A percentile compares a stretch with the other conserved stretches of the same genome.
phyloP scores from a whole-genome alignment of 345 rosid genomes.

The Passiflora organensis region DNA sequence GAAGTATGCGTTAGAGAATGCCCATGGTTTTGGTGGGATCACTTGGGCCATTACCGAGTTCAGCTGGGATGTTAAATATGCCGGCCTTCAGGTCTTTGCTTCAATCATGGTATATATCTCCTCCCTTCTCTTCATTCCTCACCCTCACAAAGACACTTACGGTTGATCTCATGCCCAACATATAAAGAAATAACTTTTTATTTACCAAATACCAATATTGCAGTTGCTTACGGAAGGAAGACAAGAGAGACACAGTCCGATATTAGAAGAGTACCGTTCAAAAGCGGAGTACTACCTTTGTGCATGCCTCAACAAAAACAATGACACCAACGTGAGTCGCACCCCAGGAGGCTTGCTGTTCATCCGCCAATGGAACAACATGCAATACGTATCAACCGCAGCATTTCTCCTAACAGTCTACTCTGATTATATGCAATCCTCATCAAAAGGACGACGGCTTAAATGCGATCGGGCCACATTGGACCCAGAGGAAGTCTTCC shows the following conservation, averaged over 20 bases:
- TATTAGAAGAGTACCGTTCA: constrained; percentile 49
- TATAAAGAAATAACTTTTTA: too few species aligned
- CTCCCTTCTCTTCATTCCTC: not conserved
- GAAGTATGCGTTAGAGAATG: constrained; percentile 53
- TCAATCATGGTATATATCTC: constrained; percentile 54
- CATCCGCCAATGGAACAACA: constrained; percentile 93
- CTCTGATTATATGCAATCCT: constrained; percentile 49
- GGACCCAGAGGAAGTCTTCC: constrained; percentile 40
- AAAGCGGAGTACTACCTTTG: constrained; percentile 82
- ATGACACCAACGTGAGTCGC: constrained; percentile 43
- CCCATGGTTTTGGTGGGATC: constrained; percentile 62
- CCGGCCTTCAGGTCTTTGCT: constrained; percentile 74
- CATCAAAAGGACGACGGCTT: constrained; percentile 39
- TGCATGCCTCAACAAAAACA: constrained; percentile 69
- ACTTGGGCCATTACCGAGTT: constrained; percentile 92
- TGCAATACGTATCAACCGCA: constrained; percentile 86
- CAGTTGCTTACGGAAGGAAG: constrained; percentile 53
- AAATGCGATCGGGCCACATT: constrained; percentile 39
- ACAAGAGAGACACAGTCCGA: constrained; percentile 35
- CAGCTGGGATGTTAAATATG: constrained; percentile 98
- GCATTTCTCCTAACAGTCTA: constrained; percentile 71
- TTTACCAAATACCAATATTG: too few species aligned
- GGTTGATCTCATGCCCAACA: too few species aligned
- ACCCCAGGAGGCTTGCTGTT: constrained; percentile 77
- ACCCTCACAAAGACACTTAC: too few species aligned